Percentiles rank a stretch among this genome's conserved stretches.
phyloP scores from a whole-genome alignment of 225 moss, liverwort and hornwort genomes.

The Asterella californica region DNA sequence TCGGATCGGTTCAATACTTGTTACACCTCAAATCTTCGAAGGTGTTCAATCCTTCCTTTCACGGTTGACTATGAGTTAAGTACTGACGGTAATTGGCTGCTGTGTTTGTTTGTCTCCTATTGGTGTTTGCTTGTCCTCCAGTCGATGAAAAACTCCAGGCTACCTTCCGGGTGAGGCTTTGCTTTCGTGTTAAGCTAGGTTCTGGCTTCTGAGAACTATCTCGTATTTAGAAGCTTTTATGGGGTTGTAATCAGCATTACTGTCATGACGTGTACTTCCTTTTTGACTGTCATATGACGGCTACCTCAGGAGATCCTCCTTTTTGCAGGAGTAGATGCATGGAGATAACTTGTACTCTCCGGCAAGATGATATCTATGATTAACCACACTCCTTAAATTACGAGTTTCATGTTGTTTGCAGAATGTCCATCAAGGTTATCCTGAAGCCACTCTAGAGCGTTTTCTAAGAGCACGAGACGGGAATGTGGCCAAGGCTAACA shows the following conservation, averaged over 20 bases:
- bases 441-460: constrained; percentile 58
- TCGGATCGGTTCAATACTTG: not conserved
- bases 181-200: not conserved
- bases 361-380: not conserved
- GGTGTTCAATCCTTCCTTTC: not conserved
- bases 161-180: constrained; percentile 39
- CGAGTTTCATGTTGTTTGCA: constrained; percentile 28
- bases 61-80: not conserved
- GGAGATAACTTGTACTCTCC: not conserved
- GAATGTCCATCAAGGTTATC: constrained; percentile 71
- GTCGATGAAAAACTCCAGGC: constrained; percentile 44
- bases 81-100: constrained; percentile 4
- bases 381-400: not conserved
- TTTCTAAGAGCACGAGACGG: constrained; percentile 82
- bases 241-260: not conserved
- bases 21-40: not conserved
- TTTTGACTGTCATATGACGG: not conserved
- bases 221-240: not conserved
- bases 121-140: constrained; percentile 23
- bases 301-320: not conserved
- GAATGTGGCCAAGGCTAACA: constrained; percentile 59
- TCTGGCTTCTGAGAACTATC: not conserved
- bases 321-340: not conserved
- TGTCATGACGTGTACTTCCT: not conserved
- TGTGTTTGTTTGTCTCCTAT: constrained; percentile 15